A percentile compares a stretch with the other conserved stretches of the same genome.
Conservation (phyloP, 768 basidiomycete genomes). For the Suillus ampliporus region DNA sequence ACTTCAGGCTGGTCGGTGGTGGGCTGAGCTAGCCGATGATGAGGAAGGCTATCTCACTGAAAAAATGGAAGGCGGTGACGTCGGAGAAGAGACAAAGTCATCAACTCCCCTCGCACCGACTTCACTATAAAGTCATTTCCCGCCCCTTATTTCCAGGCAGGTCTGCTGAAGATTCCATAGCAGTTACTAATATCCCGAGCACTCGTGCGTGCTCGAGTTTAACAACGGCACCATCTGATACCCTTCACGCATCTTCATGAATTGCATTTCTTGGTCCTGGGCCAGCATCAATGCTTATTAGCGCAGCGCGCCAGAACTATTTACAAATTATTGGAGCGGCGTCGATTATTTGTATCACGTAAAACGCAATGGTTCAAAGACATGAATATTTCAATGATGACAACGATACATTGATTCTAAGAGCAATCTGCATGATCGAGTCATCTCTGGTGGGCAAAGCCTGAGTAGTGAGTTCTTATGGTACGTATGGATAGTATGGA, state of each 20-base stretch:
- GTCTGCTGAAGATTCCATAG: neutral
- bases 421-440: neutral
- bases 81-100: slow-evolving; percentile 11
- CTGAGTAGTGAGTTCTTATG: neutral
- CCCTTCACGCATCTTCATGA: slow-evolving; percentile 2
- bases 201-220: neutral
- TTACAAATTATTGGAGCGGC: neutral
- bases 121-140: neutral
- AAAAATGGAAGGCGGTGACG: slow-evolving; percentile 26
- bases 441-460: neutral
- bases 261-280: neutral
- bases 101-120: slow-evolving; percentile 5
- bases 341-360: neutral
- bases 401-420: neutral
- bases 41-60: slow-evolving; percentile 43
- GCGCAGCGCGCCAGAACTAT: neutral
- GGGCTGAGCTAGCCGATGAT: slow-evolving; percentile 80
- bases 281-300: neutral
- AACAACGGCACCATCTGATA: neutral
- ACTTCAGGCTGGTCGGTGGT: slow-evolving; percentile 83
- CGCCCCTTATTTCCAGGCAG: neutral
- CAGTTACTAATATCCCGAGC: neutral
- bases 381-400: neutral
- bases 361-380: neutral
- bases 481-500: slow-evolving; percentile 2